Evolutionary conservation across 495 filamentous ascomycete genomes (phyloP), one percentile per base, ranked within the genome.

Genomic region (Trichocladium antarcticum): DNA sequence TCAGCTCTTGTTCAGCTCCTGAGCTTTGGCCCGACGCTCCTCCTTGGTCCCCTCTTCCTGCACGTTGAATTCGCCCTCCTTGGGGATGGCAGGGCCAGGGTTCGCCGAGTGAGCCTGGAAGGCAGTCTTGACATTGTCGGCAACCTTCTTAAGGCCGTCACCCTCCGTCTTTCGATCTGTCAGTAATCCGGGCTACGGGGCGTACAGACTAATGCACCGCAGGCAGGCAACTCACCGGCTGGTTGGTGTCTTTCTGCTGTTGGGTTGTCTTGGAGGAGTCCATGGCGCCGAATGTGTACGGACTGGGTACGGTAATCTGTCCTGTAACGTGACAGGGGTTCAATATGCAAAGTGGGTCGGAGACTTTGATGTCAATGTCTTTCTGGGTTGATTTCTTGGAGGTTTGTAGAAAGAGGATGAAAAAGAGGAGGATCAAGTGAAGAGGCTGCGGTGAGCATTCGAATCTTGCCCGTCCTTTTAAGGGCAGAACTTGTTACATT

Each of bases 11-110:
- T 86, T 85, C 55, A 87, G 55, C 55, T 78, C 76, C 57, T 78
- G 66, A 37, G 74, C 76, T 60, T 77, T 82, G 5, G 74, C 79
- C 51, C 73, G 68, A 34, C 80, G 74, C 56, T 87, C 82, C 58
- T 84, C 81, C 59, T 78, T 80, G n/a, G 81, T 76, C 12, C 75
- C 75, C 56, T 77, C 73, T 59, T 75, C 63, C 46, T 66, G 55
- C 14, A 57, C 59, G 28, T 60, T 57, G 59, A 78, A 69, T n/a
- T n/a, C n/a, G n/a, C n/a, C n/a, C 42, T 69, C 60, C 45, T 73
- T 59, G 1, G 71, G 65, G 19, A 77, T 53, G 21, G 58, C 75
- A 3, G 75, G 75, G 9, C 75, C 75, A 1, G 74, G 74, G 39
- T 68, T 59, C 15, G 74, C 74, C 32, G 68, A 51, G 54, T 73